Evolutionary conservation across 225 moss, liverwort and hornwort species (phyloP), one percentile per base, ranked within the genome.

Genomic region (Lunularia cruciata): DNA sequence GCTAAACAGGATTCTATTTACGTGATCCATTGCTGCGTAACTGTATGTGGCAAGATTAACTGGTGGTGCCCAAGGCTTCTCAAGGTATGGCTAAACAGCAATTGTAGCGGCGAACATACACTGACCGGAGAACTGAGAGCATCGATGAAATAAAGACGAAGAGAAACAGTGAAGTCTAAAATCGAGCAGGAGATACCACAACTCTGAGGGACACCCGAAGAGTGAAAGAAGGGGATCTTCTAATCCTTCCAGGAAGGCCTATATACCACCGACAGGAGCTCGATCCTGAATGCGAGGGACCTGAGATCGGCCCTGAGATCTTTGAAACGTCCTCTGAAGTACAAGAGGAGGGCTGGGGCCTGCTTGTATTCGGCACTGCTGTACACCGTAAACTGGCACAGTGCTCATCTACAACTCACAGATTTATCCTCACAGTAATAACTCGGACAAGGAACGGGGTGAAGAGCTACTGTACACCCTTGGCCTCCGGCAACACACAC

Each of bases 11-110:
- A 5, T 28, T 22, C 26, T 63, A 23, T 43, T 27, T 5, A 67
- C 22, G 49, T 49, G 19, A 67, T 52, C 51, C 67, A 67, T 67
- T n/a, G 67, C 67, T 67, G 67, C 67, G 49, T 6, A 20, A 26
- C 32, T 60, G 60, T 35, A 14, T 11, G 11, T 13, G 26, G 28
- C 23, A 55, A 20, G 18, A 18, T 19, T 5, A 7, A 49, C n/a
- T 30, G 2, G 3, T 55, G 26, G 55, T 55, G 28, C 7, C 28
- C n/a, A n/a, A n/a, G 4, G 15, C 26, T 7, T 13, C 31, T 14
- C 33, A 57, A 5, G 32, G 57, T 57, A 33, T 57, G 32, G 32
- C 31, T 18, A 57, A 57, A 16, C 57, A 57, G 57, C 57, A 19
- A 57, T 57, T 57, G 57, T 33, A 33, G 33, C 57, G 19, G 57